Percentiles rank a stretch among this genome's conserved stretches.
Evolutionary conservation across 495 filamentous ascomycete species (phyloP).

Genomic region (Tuber calosporum): DNA sequence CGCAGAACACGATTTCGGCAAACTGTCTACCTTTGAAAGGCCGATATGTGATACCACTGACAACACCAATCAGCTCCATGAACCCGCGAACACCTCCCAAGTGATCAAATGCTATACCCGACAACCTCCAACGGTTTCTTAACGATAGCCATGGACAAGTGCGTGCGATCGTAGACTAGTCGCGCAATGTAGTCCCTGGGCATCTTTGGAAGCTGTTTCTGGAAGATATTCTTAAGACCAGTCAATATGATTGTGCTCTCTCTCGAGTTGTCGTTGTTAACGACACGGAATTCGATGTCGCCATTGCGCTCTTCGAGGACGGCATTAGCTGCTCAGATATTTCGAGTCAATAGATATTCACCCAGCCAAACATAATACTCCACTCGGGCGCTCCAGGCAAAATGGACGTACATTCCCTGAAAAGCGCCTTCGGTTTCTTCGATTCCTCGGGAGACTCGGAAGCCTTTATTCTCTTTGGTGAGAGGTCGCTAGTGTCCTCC

Average conservation of each 20-base stretch:
- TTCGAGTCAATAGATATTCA: background rate
- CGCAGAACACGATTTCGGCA: conserved; percentile 97
- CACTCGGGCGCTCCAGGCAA: background rate
- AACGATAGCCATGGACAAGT: conserved; percentile 92
- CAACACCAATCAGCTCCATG: background rate
- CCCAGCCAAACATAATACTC: background rate
- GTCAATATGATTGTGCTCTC: conserved; percentile 92
- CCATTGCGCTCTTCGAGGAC: conserved; percentile 90
- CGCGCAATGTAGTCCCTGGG: conserved; percentile 97
- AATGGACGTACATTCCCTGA: conserved; percentile 36
- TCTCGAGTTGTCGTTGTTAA: conserved; percentile 86
- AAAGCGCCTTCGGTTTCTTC: conserved; percentile 39
- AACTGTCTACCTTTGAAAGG: conserved; percentile 90
- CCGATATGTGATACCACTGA: conserved; percentile 80
- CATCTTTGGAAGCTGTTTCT: conserved; percentile 98
- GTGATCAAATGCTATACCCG: conserved; percentile 41
- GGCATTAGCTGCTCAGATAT: conserved; percentile 46
- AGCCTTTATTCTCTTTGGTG: conserved; percentile 35
- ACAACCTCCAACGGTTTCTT: conserved; percentile 94
- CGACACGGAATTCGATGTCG: conserved; percentile 94
- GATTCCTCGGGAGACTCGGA: conserved; percentile 34
- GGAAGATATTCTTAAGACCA: conserved; percentile 94
- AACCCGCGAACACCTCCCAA: background rate
- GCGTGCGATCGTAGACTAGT: conserved; percentile 92
- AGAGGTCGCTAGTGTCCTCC: conserved; percentile 32